Evolutionary conservation across 139 green algal genomes (phyloP), one percentile per base, ranked within the genome.

Genomic region (Chlamydomonas sphaeroides): DNA sequence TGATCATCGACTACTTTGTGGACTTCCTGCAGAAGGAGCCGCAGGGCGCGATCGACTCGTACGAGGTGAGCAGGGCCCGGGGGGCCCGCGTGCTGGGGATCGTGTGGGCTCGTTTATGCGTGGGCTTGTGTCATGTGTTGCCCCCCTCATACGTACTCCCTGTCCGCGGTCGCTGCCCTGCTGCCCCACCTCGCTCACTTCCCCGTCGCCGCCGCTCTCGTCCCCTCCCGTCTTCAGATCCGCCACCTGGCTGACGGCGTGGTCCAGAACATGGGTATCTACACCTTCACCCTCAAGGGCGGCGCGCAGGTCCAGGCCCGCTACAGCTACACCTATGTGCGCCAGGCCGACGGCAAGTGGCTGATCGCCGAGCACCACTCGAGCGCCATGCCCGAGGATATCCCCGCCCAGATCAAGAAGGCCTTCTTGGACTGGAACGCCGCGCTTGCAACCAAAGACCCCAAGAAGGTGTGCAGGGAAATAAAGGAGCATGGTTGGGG

Each of bases 321-420:
- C 53, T 80, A 49, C 72, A 39, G 21, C 18, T 80, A 68, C 51
- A 62, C 57, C 32, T 80, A 80, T 1, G 57, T 42, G 25, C 32
- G 35, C 32, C 48, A 80, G 72, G 49, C 48, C 51, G 33, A 80
- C 23, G 65, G 65, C 35, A 48, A 49, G 48, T 80, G 72, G 72
- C 72, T 80, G 32, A 80, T 80, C 53, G 57, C 36, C n/a, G 57
- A 80, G 51, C 72, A 80, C 72, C 72, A 80, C 72, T 68, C 48
- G 32, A 51, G 25, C 14, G 72, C 72, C 21, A 80, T 80, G 72
- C 72, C 72, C 32, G 51, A 65, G 72, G 20, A 65, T 23, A 10
- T 49, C 25, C 30, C 21, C 4, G 28, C 28, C 15, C 26, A 36
- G 26, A 32, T 80, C 25, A 39, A 45, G 32, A 21, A 33, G 42